A percentile compares a stretch with the other conserved stretches of the same genome.
Evolutionary conservation across 441 rosid genomes (phyloP).

Genomic region (Adansonia gregorii): DNA sequence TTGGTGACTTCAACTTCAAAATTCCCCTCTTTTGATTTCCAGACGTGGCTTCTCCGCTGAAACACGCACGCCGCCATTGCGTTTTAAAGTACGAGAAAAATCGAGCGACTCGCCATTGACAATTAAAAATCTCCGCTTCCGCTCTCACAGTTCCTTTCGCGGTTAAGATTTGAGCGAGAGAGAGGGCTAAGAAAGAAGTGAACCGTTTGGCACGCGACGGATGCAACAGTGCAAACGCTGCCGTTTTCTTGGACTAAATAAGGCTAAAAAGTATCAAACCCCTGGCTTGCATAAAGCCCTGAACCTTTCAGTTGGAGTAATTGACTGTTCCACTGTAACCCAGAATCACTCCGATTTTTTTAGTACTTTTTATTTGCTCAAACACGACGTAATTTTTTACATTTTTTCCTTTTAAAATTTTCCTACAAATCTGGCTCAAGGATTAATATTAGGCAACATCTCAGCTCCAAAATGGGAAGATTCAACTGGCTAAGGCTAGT

Average conservation of each 20-base stretch:
- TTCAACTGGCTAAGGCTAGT: slow-evolving; percentile 55
- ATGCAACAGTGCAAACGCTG: neutral
- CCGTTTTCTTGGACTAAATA: neutral
- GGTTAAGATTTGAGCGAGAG: neutral
- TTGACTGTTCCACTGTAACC: neutral
- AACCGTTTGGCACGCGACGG: neutral
- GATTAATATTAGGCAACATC: neutral
- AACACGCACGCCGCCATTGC: slow-evolving; percentile 3
- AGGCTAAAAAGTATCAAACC: slow-evolving; percentile 4
- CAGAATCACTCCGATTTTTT: slow-evolving; percentile 3
- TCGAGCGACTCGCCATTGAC: slow-evolving; percentile 37
- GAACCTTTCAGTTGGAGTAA: neutral
- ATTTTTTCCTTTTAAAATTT: neutral
- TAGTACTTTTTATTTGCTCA: neutral
- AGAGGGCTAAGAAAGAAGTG: neutral
- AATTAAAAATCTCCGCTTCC: neutral
- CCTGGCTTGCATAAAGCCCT: slow-evolving; percentile 11
- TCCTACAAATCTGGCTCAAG: slow-evolving; percentile 9
- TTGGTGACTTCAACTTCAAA: slow-evolving; percentile 39
- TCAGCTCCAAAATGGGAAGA: slow-evolving; percentile 46
- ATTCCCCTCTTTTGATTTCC: slow-evolving; percentile 38
- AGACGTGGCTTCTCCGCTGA: neutral
- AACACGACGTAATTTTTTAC: neutral
- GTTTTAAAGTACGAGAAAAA: slow-evolving; percentile 19
- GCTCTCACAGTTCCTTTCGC: neutral